phyloP scores from a whole-genome alignment of 306 rosid species.

The Sechiopsis laciniata region DNA sequence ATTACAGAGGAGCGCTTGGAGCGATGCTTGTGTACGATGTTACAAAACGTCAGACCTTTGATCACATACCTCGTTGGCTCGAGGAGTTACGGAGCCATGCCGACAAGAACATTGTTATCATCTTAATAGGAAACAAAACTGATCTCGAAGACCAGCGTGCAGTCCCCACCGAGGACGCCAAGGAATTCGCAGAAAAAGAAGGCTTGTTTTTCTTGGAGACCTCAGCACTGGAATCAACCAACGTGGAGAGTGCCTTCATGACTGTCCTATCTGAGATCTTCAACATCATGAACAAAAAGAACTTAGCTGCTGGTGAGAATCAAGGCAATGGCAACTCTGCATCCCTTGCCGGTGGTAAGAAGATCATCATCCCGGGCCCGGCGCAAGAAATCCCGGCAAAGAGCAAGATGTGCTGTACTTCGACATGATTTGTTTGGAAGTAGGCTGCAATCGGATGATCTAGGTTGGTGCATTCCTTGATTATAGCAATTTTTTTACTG shows the following conservation, averaged over 20 bases:
- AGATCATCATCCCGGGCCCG: constrained; percentile 74
- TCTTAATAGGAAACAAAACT: constrained; percentile 76
- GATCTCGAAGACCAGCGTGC: constrained; percentile 84
- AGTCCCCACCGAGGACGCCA: constrained; percentile 80
- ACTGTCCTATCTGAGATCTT: constrained; percentile 85
- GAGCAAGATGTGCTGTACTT: constrained; percentile 56
- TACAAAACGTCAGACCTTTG: constrained; percentile 78
- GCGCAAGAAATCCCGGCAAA: constrained; percentile 76
- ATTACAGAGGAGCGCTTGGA: constrained; percentile 95
- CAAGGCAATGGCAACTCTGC: constrained; percentile 71
- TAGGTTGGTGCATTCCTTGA: background rate
- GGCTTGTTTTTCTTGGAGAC: constrained; percentile 91
- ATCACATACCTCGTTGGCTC: constrained; percentile 94
- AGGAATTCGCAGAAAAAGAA: constrained; percentile 88
- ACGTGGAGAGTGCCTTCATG: constrained; percentile 75
- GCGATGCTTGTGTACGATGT: constrained; percentile 95
- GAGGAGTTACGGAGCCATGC: constrained; percentile 92
- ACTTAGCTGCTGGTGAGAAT: constrained; percentile 52
- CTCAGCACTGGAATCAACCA: constrained; percentile 76
- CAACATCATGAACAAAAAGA: constrained; percentile 75
- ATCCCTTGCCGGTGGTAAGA: constrained; percentile 67
- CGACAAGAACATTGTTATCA: constrained; percentile 93
- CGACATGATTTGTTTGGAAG: constrained; percentile 24
- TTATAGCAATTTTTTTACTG: constrained; percentile 32
- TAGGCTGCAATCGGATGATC: background rate